Conservation (phyloP, 495 filamentous ascomycete genomes). For the Neurospora discreta region DNA sequence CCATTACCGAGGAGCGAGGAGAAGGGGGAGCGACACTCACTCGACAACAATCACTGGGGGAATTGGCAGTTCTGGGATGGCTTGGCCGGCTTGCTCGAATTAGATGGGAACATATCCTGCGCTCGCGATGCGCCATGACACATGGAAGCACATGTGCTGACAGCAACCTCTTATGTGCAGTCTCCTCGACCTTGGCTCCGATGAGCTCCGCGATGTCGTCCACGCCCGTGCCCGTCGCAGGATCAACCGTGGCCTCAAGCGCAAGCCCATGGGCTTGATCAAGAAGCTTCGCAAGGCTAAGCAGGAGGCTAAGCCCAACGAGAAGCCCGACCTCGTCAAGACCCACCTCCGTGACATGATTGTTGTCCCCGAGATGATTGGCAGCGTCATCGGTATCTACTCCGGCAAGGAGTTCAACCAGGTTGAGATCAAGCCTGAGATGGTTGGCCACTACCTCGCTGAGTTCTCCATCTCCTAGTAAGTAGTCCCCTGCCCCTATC, state of each 20-base stretch:
- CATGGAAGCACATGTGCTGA: constrained; percentile 7
- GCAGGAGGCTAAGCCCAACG: constrained; percentile 99
- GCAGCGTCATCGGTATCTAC: constrained; percentile 95
- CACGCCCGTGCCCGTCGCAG: constrained; percentile 96
- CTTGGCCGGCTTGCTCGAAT: neutral
- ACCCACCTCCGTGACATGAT: constrained; percentile 99
- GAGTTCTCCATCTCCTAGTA: constrained; percentile 99
- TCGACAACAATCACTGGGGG: neutral
- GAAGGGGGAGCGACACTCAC: neutral
- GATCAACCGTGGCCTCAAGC: constrained; percentile 99
- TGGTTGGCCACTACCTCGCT: constrained; percentile 98
- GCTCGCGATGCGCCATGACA: neutral
- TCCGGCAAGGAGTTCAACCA: constrained; percentile 99
- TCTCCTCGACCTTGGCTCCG: constrained; percentile 95
- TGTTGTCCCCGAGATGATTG: constrained; percentile 98
- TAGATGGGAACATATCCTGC: neutral
- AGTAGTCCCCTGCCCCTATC: constrained; percentile 26
- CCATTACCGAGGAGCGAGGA: neutral
- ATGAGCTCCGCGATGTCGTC: constrained; percentile 97
- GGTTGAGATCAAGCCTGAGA: constrained; percentile 99
- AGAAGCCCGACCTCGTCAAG: constrained; percentile 98
- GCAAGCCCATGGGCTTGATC: constrained; percentile 99
- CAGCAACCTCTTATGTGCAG: constrained; percentile 16
- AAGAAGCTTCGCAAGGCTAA: constrained; percentile 99
- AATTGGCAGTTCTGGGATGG: neutral